These are phyloP conservation scores for Talaromyces sp. DNA, from an alignment of 2,329 filamentous ascomycete genomes.

Conservation along the genomic window DNA sequence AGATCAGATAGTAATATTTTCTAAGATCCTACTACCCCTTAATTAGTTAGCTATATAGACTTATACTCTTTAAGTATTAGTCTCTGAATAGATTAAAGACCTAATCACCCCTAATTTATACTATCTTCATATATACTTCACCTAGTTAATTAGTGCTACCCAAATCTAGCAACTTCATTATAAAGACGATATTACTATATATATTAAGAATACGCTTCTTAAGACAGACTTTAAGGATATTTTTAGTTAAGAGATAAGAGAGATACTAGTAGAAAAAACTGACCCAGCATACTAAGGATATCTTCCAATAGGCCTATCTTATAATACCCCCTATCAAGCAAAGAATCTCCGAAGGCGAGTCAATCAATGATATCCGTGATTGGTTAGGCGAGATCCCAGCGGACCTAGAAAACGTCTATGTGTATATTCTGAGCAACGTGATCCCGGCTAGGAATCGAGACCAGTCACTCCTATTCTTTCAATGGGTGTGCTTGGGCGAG, in stretches of 20 bases:
- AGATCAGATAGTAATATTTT: too few species aligned
- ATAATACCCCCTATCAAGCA: slow-evolving; percentile 8
- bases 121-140: too few species aligned
- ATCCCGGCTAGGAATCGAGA: slow-evolving; percentile 2
- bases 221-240: neutral
- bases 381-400: slow-evolving; percentile 11
- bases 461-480: slow-evolving; percentile 9
- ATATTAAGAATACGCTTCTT: slow-evolving; percentile 8
- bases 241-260: neutral
- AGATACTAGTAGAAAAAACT: slow-evolving; percentile 2
- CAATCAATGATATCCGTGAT: slow-evolving; percentile 2
- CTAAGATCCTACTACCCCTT: too few species aligned
- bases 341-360: slow-evolving; percentile 9
- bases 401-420: slow-evolving; percentile 11
- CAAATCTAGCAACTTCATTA: too few species aligned
- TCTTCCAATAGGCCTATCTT: slow-evolving; percentile 16
- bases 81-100: too few species aligned
- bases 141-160: too few species aligned
- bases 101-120: too few species aligned
- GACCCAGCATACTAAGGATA: slow-evolving; percentile 3
- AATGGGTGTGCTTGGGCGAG: slow-evolving; percentile 10
- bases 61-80: too few species aligned
- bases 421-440: slow-evolving; percentile 11
- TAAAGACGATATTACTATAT: slow-evolving; percentile 1
- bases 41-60: too few species aligned